These are phyloP conservation scores for Termitomyces sp. DNA, from an alignment of 768 basidiomycete genomes.

Conservation along the genomic window DNA sequence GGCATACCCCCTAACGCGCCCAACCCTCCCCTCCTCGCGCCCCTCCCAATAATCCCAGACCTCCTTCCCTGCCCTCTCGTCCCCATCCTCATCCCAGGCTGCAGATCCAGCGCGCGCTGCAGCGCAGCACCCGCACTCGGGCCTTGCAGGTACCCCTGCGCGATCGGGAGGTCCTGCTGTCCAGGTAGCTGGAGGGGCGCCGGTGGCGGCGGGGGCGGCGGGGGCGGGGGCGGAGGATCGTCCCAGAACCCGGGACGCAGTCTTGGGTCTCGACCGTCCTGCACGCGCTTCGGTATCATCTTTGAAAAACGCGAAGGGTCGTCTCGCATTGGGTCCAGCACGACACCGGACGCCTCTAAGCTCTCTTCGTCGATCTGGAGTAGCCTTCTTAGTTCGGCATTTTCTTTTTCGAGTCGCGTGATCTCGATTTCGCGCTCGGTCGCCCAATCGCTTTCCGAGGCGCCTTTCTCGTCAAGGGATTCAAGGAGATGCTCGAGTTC, in stretches of 20 bases:
- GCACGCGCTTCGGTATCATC: slow-evolving; percentile 23
- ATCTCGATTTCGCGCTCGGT: slow-evolving; percentile 88
- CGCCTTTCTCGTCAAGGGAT: slow-evolving; percentile 32
- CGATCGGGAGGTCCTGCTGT: not conserved
- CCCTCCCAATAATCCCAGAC: slow-evolving; percentile 55
- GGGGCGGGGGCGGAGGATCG: not conserved
- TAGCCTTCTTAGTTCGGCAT: slow-evolving; percentile 68
- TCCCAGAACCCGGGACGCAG: slow-evolving; percentile 2
- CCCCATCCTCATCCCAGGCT: slow-evolving; percentile 48
- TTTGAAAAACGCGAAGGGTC: slow-evolving; percentile 37
- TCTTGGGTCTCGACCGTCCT: not conserved
- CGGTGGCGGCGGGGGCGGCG: not conserved
- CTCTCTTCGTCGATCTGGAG: slow-evolving; percentile 68
- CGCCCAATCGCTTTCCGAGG: slow-evolving; percentile 68
- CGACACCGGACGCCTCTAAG: slow-evolving; percentile 50
- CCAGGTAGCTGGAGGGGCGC: not conserved
- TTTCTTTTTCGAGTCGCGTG: slow-evolving; percentile 75
- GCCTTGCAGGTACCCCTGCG: slow-evolving; percentile 1
- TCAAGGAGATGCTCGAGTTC: slow-evolving; percentile 42
- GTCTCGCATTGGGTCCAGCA: slow-evolving; percentile 44
- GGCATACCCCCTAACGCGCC: not conserved
- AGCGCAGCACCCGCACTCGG: slow-evolving; percentile 22
- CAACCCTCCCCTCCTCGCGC: slow-evolving; percentile 25
- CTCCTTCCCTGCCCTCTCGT: slow-evolving; percentile 42
- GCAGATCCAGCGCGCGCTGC: slow-evolving; percentile 49